These are phyloP conservation scores for Medicago arabica DNA, from an alignment of 306 rosid genomes.

Conservation along the genomic window DNA sequence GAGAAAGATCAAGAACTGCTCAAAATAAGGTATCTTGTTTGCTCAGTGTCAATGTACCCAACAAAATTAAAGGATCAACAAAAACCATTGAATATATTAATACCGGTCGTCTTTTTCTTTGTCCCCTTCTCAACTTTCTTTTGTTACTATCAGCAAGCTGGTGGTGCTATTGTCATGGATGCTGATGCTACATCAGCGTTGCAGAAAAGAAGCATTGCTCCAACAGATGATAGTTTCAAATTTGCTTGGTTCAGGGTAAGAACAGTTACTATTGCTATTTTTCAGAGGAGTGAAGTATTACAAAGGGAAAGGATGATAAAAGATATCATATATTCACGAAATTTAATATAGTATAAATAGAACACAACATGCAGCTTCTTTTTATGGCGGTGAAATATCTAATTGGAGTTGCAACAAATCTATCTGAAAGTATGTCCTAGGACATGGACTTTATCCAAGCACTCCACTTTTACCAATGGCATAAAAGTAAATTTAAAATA, in stretches of 20 bases:
- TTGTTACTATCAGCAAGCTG: constrained; percentile 79
- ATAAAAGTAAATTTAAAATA: background rate
- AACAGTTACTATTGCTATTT: background rate
- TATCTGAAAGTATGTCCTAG: background rate
- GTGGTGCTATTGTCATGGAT: constrained; percentile 87
- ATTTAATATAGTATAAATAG: background rate
- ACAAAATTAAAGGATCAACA: background rate
- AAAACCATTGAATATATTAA: constrained; percentile 1
- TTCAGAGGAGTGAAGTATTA: background rate
- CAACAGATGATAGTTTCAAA: constrained; percentile 90
- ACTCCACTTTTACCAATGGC: constrained; percentile 7
- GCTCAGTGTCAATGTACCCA: constrained; percentile 13
- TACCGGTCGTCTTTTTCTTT: constrained; percentile 14
- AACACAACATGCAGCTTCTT: background rate
- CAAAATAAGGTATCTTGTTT: constrained; percentile 74
- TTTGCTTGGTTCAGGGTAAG: constrained; percentile 77
- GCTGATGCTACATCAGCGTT: constrained; percentile 90
- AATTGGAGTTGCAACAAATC: background rate
- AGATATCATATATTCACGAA: background rate
- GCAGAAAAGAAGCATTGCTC: constrained; percentile 68
- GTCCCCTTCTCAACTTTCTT: constrained; percentile 11
- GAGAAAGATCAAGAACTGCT: constrained; percentile 93
- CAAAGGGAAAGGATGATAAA: constrained; percentile 14
- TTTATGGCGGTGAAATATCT: background rate
- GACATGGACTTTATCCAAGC: constrained; percentile 13